Evolutionary conservation across 1,284 basidiomycete species (phyloP), one percentile per base, ranked within the genome.

Genomic region (Inonotus hispidus): DNA sequence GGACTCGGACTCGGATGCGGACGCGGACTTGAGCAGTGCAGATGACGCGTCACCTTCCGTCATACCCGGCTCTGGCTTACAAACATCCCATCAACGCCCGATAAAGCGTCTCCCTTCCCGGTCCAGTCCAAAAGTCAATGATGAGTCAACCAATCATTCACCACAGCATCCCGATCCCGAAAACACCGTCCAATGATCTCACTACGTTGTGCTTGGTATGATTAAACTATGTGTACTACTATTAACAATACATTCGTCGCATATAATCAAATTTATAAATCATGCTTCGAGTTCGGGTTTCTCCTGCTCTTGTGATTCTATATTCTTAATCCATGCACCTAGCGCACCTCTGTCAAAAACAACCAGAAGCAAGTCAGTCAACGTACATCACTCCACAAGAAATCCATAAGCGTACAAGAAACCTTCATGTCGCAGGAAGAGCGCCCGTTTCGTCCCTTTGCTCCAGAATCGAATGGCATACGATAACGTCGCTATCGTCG

Each of bases 381-480:
- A 19, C 25, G 32, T 35, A 21, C 52, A 46, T 27, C 46, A 32
- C 3, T 43, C 32, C 49, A 41, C 27, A 47, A 53, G 53, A 52
- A n/a, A 43, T 38, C 45, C 19, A 25, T 23, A 27, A 3, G 86
- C 95, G 75, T 77, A 97, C 83, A 99, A 76, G 79, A 98, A 99
- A 2, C 97, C 97, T 78, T 99, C 97, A 71, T 99, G 97, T 64
- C 97, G 85, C 60, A 99, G 79, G 80, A 99, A 99, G 68, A 97
- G 82, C 47, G 97, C 97, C 38, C 93, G 86, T 75, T 98, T 99
- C 29, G 90, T 95, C 1, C 97, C 97, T 74, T 97, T 96, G 71
- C 93, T 96, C 97, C 97, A 99, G 80, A 99, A 99, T 39, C 97
- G 90, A 73, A 99, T 99, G 50, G 97, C 97, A 75, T 99, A 99